Percentiles rank a stretch among this genome's conserved stretches.
Evolutionary conservation across 2,329 filamentous ascomycete species (phyloP).

Genomic region (Ilyonectria sp.): DNA sequence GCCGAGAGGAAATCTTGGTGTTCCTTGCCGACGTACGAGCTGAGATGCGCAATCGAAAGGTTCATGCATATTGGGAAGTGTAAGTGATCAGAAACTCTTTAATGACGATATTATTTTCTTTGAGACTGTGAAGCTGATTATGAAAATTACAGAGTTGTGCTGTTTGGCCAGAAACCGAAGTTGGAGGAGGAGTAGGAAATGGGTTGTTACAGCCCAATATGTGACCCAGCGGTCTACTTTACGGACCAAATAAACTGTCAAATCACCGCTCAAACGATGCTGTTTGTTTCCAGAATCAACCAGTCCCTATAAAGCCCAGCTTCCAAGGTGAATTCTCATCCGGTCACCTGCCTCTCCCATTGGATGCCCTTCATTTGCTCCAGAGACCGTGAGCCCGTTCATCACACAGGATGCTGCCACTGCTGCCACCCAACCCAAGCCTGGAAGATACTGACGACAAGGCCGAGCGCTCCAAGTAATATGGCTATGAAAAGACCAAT

Average conservation of each 20-base stretch:
- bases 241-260: no score
- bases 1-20: slow-evolving; percentile 21
- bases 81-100: background rate
- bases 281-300: no score
- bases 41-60: slow-evolving; percentile 27
- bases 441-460: slow-evolving; percentile 39
- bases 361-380: no score
- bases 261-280: no score
- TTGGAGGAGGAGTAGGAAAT: background rate
- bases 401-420: slow-evolving; percentile 35
- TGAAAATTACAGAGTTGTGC: slow-evolving; percentile 1
- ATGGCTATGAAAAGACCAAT: slow-evolving; percentile 39
- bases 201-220: no score
- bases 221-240: no score
- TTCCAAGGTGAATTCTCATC: no score
- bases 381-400: background rate
- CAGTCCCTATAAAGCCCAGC: no score
- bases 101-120: fast-evolving
- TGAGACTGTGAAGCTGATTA: background rate
- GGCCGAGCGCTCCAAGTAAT: slow-evolving; percentile 31
- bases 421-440: slow-evolving; percentile 42
- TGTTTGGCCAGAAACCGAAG: slow-evolving; percentile 32
- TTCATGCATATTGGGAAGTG: slow-evolving; percentile 35
- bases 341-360: no score
- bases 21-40: slow-evolving; percentile 27